Conservation (phyloP, 2,329 filamentous ascomycete species). For the Aspergillus fijiensis region DNA sequence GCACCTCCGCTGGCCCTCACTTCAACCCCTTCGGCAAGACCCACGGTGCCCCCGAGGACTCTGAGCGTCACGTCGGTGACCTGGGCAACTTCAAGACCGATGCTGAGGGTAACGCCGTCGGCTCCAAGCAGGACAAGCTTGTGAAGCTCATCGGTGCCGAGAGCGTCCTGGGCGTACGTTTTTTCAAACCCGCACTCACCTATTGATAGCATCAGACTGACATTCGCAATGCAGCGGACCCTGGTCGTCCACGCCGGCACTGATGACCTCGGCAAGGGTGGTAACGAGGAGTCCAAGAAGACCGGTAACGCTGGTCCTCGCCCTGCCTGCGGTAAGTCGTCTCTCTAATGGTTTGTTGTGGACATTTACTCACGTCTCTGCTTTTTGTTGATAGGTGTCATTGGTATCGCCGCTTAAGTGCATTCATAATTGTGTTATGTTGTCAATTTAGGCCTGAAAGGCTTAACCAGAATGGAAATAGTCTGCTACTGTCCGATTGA, state of each 20-base stretch:
- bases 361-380: conserved; percentile 1
- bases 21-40: conserved; percentile 96
- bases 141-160: conserved; percentile 96
- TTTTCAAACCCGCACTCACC: background rate
- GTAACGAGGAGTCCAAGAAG: conserved; percentile 93
- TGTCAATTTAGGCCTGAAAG: conserved; percentile 16
- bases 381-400: conserved; percentile 62
- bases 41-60: conserved; percentile 83
- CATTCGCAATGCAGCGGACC: conserved; percentile 64
- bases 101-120: conserved; percentile 83
- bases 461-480: conserved; percentile 11
- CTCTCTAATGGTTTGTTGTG: background rate
- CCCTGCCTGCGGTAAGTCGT: conserved; percentile 81
- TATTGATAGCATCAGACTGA: conserved; percentile 12
- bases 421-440: conserved; percentile 6
- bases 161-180: conserved; percentile 83
- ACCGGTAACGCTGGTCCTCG: conserved; percentile 92
- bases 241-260: conserved; percentile 93
- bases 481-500: conserved; percentile 9
- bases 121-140: conserved; percentile 73
- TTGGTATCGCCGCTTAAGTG: conserved; percentile 76
- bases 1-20: conserved; percentile 96
- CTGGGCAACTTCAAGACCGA: conserved; percentile 97
- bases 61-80: conserved; percentile 91
- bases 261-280: conserved; percentile 93